phyloP scores from a whole-genome alignment of 495 filamentous ascomycete species.

The Viridothelium virens region DNA sequence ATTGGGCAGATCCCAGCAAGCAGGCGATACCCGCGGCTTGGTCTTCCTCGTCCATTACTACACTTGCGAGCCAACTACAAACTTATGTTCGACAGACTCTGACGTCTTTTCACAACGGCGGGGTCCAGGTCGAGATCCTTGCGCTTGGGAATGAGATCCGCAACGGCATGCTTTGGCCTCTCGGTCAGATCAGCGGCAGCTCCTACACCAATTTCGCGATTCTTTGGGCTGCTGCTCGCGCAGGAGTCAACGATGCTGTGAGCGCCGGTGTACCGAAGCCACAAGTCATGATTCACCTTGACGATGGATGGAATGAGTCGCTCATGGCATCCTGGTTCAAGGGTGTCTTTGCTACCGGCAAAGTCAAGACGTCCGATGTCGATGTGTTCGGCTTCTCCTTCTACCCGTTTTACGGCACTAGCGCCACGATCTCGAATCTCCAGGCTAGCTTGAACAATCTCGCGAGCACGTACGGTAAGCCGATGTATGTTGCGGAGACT shows the following conservation, averaged over 20 bases:
- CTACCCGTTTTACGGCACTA: slow-evolving; percentile 41
- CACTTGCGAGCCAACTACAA: slow-evolving; percentile 23
- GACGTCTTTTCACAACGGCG: slow-evolving; percentile 31
- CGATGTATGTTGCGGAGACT: slow-evolving; percentile 38
- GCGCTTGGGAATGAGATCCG: slow-evolving; percentile 41
- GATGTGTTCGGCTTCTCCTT: slow-evolving; percentile 40
- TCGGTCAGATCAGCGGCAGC: slow-evolving; percentile 28
- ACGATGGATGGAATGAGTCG: slow-evolving; percentile 39
- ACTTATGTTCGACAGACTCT: slow-evolving; percentile 36
- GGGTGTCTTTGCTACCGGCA: slow-evolving; percentile 30
- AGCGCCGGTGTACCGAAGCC: slow-evolving; percentile 25
- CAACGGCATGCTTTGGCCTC: slow-evolving; percentile 39
- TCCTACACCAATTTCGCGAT: slow-evolving; percentile 33
- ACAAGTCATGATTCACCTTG: slow-evolving; percentile 40
- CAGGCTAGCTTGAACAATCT: slow-evolving; percentile 30
- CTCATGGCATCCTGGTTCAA: slow-evolving; percentile 39
- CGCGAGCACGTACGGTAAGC: slow-evolving; percentile 36
- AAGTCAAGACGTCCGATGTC: slow-evolving; percentile 28
- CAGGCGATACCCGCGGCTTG: slow-evolving; percentile 31
- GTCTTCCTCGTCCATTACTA: slow-evolving; percentile 17
- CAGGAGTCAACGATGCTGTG: slow-evolving; percentile 32
- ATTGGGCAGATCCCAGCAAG: slow-evolving; percentile 45
- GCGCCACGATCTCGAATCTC: slow-evolving; percentile 35
- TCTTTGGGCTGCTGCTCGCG: slow-evolving; percentile 32
- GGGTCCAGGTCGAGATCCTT: slow-evolving; percentile 33